Evolutionary conservation across 129 eudicot genomes (phyloP).

Genomic region (Dittrichia graveolens): DNA sequence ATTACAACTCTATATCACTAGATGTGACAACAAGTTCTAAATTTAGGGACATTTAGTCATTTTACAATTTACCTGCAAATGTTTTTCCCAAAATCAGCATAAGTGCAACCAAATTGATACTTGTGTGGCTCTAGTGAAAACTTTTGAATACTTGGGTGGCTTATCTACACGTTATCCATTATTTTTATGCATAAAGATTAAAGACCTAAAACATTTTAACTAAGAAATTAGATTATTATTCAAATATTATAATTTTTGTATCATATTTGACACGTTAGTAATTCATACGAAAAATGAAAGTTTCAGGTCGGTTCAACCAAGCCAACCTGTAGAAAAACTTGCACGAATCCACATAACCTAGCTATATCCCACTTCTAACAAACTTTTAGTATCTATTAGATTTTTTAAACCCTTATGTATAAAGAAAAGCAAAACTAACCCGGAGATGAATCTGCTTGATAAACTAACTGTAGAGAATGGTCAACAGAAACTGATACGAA

Average conservation of each 20-base stretch:
- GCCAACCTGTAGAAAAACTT: background rate
- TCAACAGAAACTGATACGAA: constrained; percentile 76
- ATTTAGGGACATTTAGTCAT: no score
- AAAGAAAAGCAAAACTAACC: constrained; percentile 45
- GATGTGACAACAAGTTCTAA: no score
- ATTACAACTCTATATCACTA: no score
- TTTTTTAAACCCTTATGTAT: background rate
- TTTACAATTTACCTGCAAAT: no score
- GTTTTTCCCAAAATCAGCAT: no score
- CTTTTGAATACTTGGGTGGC: no score
- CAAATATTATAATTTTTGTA: background rate
- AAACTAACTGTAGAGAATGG: constrained; percentile 78
- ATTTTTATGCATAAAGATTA: background rate
- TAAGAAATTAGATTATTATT: background rate
- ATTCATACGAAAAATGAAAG: background rate
- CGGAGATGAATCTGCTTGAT: constrained; percentile 85
- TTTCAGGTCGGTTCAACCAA: background rate
- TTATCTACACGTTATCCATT: no score
- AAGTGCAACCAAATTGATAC: no score
- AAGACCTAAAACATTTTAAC: background rate
- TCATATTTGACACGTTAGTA: background rate
- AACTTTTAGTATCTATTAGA: background rate
- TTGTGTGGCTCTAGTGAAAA: no score
- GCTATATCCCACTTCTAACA: background rate
- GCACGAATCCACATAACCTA: background rate